A percentile compares a stretch with the other conserved stretches of the same genome.
These are phyloP conservation scores for Thelephora aurantiotincta DNA, from an alignment of 768 basidiomycete species.

Conservation along the genomic window DNA sequence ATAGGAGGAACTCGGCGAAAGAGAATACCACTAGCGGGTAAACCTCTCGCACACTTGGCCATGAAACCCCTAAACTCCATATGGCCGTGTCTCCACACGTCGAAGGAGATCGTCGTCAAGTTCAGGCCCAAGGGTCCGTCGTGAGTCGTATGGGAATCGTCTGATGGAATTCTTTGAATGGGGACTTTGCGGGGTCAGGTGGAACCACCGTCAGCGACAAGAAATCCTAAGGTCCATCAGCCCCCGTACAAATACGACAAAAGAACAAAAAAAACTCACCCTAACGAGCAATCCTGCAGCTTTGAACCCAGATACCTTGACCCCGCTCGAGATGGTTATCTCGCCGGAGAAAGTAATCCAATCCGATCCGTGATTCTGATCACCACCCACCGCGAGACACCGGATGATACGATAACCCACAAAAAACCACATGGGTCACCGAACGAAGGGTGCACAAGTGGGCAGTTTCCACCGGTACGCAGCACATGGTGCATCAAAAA, in stretches of 20 bases:
- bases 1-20: too few relatives aligned
- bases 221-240: constrained; percentile 35
- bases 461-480: too few relatives aligned
- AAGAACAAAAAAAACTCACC: constrained; percentile 22
- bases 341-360: constrained; percentile 53
- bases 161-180: constrained; percentile 45
- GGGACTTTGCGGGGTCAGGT: constrained; percentile 35
- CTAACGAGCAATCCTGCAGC: constrained; percentile 51
- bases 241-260: not conserved
- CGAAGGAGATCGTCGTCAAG: too few relatives aligned
- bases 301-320: constrained; percentile 48
- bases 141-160: constrained; percentile 50
- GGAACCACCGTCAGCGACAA: constrained; percentile 48
- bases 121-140: constrained; percentile 37
- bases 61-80: too few relatives aligned
- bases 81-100: too few relatives aligned
- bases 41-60: too few relatives aligned
- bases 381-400: not conserved
- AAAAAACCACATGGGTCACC: too few relatives aligned
- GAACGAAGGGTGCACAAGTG: too few relatives aligned
- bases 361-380: constrained; percentile 46
- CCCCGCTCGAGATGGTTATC: constrained; percentile 31
- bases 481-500: not conserved
- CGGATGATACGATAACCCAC: too few relatives aligned
- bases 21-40: too few relatives aligned